A percentile compares a stretch with the other conserved stretches of the same genome.
These are phyloP conservation scores for Mycena belliarum DNA, from an alignment of 768 basidiomycete species.

Conservation along the genomic window DNA sequence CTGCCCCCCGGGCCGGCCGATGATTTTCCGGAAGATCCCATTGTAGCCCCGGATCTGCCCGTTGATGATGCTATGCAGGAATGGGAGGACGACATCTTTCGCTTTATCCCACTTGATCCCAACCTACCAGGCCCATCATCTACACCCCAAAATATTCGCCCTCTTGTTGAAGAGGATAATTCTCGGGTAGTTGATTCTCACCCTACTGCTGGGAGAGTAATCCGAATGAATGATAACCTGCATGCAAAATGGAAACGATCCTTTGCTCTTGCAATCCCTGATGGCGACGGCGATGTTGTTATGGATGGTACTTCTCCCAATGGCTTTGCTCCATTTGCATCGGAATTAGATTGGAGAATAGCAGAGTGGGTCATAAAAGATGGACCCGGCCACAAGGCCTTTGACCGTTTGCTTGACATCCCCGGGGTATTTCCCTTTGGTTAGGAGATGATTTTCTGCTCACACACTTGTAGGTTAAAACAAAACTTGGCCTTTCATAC, in stretches of 20 bases:
- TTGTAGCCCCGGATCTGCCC: background rate
- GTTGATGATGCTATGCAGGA: background rate
- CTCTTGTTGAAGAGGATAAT: conserved; percentile 3
- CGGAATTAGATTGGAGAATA: conserved; percentile 29
- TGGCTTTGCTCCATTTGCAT: conserved; percentile 23
- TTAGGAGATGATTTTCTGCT: background rate
- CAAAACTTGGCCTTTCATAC: conserved; percentile 30
- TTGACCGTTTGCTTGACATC: conserved; percentile 27
- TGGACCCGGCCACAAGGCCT: conserved; percentile 26
- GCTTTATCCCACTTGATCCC: background rate
- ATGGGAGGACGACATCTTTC: background rate
- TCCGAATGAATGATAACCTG: conserved; percentile 13
- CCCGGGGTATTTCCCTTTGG: conserved; percentile 25
- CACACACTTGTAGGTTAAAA: conserved; percentile 16
- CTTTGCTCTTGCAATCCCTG: background rate
- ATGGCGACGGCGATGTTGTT: conserved; percentile 2
- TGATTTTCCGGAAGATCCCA: background rate
- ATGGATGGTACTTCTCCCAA: conserved; percentile 11
- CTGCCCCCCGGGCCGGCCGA: background rate
- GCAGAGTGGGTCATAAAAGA: conserved; percentile 31
- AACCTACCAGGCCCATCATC: background rate
- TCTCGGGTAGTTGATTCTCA: conserved; percentile 2
- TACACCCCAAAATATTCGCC: background rate
- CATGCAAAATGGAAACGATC: conserved; percentile 7
- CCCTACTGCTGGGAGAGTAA: conserved; percentile 9